These are phyloP conservation scores for Erodium moschatum DNA, from an alignment of 441 rosid genomes.

Conservation along the genomic window DNA sequence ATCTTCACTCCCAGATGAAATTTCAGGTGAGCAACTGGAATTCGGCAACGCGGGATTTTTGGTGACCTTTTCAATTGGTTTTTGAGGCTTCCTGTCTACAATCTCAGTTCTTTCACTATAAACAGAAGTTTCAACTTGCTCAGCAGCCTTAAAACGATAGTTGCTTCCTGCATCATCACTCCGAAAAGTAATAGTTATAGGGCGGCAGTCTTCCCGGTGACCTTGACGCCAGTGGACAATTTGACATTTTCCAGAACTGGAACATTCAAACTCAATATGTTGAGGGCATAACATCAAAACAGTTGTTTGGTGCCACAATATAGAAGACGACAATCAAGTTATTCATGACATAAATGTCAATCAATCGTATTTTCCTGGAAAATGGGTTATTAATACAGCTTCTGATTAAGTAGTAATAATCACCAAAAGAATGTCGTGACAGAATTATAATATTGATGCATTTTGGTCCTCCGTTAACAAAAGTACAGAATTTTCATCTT, in stretches of 20 bases:
- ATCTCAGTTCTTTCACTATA: constrained; percentile 23
- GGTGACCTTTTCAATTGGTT: constrained; percentile 25
- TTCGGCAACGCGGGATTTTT: background rate
- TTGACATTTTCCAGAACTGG: constrained; percentile 87
- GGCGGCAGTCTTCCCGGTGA: constrained; percentile 79
- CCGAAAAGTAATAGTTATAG: constrained; percentile 26
- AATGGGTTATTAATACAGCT: too few relatives aligned
- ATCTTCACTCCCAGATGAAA: constrained; percentile 21
- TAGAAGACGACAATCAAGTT: background rate
- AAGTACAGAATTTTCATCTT: too few relatives aligned
- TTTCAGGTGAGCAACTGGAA: constrained; percentile 6
- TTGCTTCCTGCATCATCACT: constrained; percentile 31
- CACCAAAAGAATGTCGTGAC: too few relatives aligned
- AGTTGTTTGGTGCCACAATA: background rate
- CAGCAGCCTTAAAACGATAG: constrained; percentile 25
- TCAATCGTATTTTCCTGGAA: background rate
- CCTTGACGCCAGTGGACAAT: constrained; percentile 94
- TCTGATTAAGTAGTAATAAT: too few relatives aligned
- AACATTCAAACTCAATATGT: constrained; percentile 20
- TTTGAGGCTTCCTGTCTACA: constrained; percentile 24
- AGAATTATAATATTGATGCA: too few relatives aligned
- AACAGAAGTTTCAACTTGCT: constrained; percentile 22
- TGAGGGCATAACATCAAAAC: constrained; percentile 7
- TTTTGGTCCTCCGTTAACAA: too few relatives aligned
- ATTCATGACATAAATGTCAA: background rate